Base-by-base conservation (phyloP, 1,284 basidiomycete genomes). In the Rhizopogon hawkerae region DNA sequence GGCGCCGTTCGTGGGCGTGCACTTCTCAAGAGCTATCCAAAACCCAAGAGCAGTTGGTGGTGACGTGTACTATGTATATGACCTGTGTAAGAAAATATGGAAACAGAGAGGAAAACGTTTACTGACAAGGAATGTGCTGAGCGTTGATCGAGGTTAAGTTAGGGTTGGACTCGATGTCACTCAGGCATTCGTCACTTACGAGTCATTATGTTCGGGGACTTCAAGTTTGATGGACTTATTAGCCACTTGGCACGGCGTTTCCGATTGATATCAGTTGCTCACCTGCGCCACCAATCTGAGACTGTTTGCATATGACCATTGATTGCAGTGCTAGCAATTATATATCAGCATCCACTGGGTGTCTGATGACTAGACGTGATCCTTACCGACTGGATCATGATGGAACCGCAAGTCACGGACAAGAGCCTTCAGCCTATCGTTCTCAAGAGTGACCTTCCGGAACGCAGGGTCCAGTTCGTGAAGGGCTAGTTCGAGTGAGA, bases 251-350 rank as follows among this genome's bases (percentile, higher is more conserved):
- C 31, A 42, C 13, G 13, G 13, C 8, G 8, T 18, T 31, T n/a
- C 29, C 29, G 7, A 14, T n/a, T 36, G 26, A 54, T 38, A 34
- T 10, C 44, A 46, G 33, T 36, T 13, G 58, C 65, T 57, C 53
- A 90, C 90, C 90, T 75, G 88, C 82, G 1, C 90, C 92, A 2
- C 93, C 93, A 26, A 95, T 92, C 48, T 83, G 74, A 1, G 87
- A 82, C 62, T 93, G 90, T 65, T 95, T 94, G 60, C 83, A 89
- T 50, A 95, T 94, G 18, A 97, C 76, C 95, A 98, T 98, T 13
- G 86, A 90, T 66, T 98, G 95, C 47, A 98, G 70, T 3, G 92
- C 92, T 83, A 60, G 49, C 8, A 31, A 10, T 9, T 31, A 37
- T 34, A 38, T 13, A 38, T 50, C 36, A 49, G 3, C 31, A 1